phyloP scores from a whole-genome alignment of 148 eudicot genomes.

The Spergularia bocconei region DNA sequence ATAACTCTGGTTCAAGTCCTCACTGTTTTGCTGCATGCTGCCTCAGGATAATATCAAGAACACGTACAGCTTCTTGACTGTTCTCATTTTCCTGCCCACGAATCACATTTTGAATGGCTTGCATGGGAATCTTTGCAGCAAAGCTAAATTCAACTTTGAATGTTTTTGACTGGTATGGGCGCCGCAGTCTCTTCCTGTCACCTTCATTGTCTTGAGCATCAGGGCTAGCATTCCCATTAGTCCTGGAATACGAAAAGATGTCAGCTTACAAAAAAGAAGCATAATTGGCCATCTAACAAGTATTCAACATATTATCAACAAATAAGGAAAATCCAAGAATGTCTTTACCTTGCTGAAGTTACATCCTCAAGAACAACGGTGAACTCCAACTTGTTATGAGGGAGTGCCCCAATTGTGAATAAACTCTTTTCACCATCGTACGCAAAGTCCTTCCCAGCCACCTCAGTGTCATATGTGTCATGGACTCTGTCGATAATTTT shows the following conservation, averaged over 20 bases:
- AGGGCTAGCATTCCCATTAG: constrained; percentile 54
- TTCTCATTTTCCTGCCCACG: constrained; percentile 88
- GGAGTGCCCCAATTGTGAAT: constrained; percentile 91
- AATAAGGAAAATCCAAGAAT: not conserved
- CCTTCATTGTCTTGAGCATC: constrained; percentile 42
- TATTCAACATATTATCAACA: not conserved
- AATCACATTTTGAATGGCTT: constrained; percentile 78
- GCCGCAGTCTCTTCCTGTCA: constrained; percentile 62
- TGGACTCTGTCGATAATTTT: constrained; percentile 72
- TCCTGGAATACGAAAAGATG: constrained; percentile 33
- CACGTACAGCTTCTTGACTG: constrained; percentile 79
- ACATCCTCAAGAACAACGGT: constrained; percentile 78
- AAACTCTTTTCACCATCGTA: constrained; percentile 95
- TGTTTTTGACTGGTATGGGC: constrained; percentile 68
- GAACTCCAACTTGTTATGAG: constrained; percentile 77
- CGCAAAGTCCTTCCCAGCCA: constrained; percentile 81
- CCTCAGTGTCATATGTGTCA: constrained; percentile 71
- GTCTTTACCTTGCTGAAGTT: constrained; percentile 53
- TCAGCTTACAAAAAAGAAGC: not conserved
- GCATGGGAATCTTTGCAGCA: constrained; percentile 95
- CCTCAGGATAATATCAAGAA: constrained; percentile 84
- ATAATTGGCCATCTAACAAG: not conserved
- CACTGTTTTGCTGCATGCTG: constrained; percentile 96
- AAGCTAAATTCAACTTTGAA: constrained; percentile 85
- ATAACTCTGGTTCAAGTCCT: constrained; percentile 22